Evolutionary conservation across 1,284 basidiomycete species (phyloP), one percentile per base, ranked within the genome.

Genomic region (Leccinum insolens): DNA sequence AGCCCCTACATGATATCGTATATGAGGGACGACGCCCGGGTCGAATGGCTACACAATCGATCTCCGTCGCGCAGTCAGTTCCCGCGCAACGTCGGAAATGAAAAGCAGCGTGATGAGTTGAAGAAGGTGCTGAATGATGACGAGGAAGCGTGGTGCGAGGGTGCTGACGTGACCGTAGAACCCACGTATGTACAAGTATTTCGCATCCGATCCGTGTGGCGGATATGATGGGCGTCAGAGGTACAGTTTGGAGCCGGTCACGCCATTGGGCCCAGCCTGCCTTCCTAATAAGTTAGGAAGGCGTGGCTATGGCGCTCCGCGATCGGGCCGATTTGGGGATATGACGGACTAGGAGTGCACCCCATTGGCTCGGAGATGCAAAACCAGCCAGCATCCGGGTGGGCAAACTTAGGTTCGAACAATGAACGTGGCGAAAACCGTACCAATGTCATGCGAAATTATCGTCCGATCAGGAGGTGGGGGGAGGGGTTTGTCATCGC

Each of bases 61-160:
- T 25, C 34, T 25, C 60, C 65, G 67, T 46, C 14, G 66, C 25
- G 60, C 64, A 22, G 66, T 66, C 44, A 55, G n/a, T 25, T 37
- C 8, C 31, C 65, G 59, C 64, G 62, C 44, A 62, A 44, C n/a
- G 15, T 69, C 72, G 75, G 75, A 77, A 62, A 77, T 77, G 72
- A 52, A 73, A 76, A 64, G 58, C 17, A 34, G 62, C 31, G 44
- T 49, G 25, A 46, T 69, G 62, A 64, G 46, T 44, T 11, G 20
- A 52, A 49, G 46, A 63, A 62, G 41, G 44, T 65, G 8, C 37
- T 62, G 44, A 57, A 61, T 55, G 57, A 66, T 55, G 46, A 64
- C 55, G 44, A 22, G 55, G 15, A 52, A 59, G 60, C 41, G 22
- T 64, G 62, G 31, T 41, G 49, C n/a, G 60, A 49, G 25, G 41